phyloP scores from a whole-genome alignment of 148 eudicot genomes.

The Chenopodium suecicum region DNA sequence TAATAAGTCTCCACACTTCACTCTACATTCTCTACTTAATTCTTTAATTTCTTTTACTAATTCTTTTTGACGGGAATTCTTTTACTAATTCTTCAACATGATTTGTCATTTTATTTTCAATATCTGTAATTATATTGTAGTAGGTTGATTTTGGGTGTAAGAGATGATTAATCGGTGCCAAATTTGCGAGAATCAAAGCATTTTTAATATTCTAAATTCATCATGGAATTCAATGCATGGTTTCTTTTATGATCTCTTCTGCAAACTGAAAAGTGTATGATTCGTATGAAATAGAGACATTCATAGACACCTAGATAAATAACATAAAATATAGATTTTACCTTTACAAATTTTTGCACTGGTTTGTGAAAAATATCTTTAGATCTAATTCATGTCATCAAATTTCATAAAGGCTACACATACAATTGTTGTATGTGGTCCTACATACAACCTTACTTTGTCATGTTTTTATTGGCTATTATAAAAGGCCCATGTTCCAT shows the following conservation, averaged over 20 bases:
- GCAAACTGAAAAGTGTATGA: not conserved
- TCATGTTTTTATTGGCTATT: too few species aligned
- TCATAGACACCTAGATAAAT: too few species aligned
- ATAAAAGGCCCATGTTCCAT: too few species aligned
- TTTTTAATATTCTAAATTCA: not conserved
- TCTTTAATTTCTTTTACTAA: not conserved
- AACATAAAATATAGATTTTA: too few species aligned
- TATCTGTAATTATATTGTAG: not conserved
- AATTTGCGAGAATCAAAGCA: constrained; percentile 5
- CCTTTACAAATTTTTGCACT: too few species aligned
- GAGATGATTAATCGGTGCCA: constrained; percentile 4
- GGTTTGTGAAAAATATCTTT: too few species aligned
- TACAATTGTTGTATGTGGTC: too few species aligned
- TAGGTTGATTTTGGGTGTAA: not conserved
- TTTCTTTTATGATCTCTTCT: not conserved
- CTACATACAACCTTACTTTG: too few species aligned
- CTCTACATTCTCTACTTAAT: constrained; percentile 5
- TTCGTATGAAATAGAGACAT: too few species aligned
- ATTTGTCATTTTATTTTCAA: not conserved
- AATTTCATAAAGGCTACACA: too few species aligned
- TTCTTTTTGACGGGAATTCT: not conserved
- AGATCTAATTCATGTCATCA: too few species aligned
- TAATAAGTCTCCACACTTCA: not conserved
- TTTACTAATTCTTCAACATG: not conserved
- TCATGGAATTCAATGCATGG: constrained; percentile 1